A percentile compares a stretch with the other conserved stretches of the same genome.
phyloP scores from a whole-genome alignment of 75 land plant genomes.

The Selaginella moellendorffii region DNA sequence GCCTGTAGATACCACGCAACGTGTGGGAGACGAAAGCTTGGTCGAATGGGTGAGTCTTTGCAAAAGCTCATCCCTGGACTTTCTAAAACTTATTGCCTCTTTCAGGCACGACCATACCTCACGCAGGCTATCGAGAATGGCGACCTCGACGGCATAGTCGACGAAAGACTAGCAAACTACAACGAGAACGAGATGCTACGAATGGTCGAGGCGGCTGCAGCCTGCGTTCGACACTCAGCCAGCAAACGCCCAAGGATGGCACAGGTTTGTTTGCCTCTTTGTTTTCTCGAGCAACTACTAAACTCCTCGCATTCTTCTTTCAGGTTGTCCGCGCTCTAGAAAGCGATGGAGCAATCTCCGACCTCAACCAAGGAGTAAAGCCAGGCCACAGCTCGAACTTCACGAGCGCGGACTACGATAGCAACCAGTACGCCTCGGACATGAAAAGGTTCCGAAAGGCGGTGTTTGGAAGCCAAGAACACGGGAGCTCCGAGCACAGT shows the following conservation, averaged over 20 bases:
- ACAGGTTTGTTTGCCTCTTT: conserved; percentile 37
- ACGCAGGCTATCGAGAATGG: conserved; percentile 43
- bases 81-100: too few relatives aligned
- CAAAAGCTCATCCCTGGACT: too few relatives aligned
- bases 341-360: conserved; percentile 26
- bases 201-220: conserved; percentile 72
- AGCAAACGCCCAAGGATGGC: conserved; percentile 70
- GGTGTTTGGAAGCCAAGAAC: conserved; percentile 13
- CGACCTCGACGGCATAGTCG: conserved; percentile 43
- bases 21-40: conserved; percentile 18
- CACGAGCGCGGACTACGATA: conserved; percentile 55
- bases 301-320: too few relatives aligned
- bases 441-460: conserved; percentile 41
- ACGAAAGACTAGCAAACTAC: conserved; percentile 35
- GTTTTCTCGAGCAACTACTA: too few relatives aligned
- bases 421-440: conserved; percentile 52
- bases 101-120: conserved; percentile 55
- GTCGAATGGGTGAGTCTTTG: conserved; percentile 55
- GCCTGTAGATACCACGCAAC: conserved; percentile 18
- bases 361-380: conserved; percentile 51
- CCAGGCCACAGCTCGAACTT: conserved; percentile 56
- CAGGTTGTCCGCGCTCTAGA: conserved; percentile 77
- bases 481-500: background rate
- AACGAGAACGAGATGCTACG: conserved; percentile 48
- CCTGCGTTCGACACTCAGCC: conserved; percentile 70